These are phyloP conservation scores for Cordyceps sp. DNA, from an alignment of 2,329 filamentous ascomycete species.

Conservation along the genomic window DNA sequence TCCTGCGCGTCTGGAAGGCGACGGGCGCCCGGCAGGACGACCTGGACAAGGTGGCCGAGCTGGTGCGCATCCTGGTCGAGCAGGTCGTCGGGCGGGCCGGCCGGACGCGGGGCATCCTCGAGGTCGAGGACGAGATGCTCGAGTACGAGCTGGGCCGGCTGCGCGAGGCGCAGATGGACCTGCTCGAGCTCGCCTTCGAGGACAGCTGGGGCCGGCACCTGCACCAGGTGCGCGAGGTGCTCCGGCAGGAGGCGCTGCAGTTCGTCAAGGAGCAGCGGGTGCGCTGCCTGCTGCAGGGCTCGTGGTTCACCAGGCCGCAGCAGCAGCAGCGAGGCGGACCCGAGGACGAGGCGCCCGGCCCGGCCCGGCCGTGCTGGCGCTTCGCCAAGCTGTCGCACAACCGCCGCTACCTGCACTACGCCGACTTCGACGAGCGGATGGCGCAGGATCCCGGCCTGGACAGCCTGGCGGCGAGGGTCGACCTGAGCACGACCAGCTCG, in stretches of 20 bases:
- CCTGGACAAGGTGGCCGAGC: constrained; percentile 83
- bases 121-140: constrained; percentile 76
- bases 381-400: constrained; percentile 86
- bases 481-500: constrained; percentile 74
- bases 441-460: constrained; percentile 55
- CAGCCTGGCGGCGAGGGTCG: constrained; percentile 62
- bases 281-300: constrained; percentile 70
- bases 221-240: constrained; percentile 74
- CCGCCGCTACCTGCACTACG: constrained; percentile 75
- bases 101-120: constrained; percentile 67
- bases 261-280: constrained; percentile 97
- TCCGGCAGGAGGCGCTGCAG: constrained; percentile 79
- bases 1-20: constrained; percentile 83
- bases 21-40: constrained; percentile 74
- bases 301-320: constrained; percentile 73
- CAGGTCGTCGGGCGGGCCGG: constrained; percentile 72
- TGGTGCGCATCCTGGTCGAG: constrained; percentile 79
- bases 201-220: constrained; percentile 88
- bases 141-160: constrained; percentile 68
- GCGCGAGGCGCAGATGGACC: constrained; percentile 80
- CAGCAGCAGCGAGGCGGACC: constrained; percentile 18
- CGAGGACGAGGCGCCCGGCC: constrained; percentile 16
- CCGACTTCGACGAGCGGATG: constrained; percentile 56
- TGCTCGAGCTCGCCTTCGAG: constrained; percentile 81
- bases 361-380: constrained; percentile 49